A percentile compares a stretch with the other conserved stretches of the same genome.
Conservation (phyloP, 23 red algal genomes). For the Gracilaria gracilis region DNA sequence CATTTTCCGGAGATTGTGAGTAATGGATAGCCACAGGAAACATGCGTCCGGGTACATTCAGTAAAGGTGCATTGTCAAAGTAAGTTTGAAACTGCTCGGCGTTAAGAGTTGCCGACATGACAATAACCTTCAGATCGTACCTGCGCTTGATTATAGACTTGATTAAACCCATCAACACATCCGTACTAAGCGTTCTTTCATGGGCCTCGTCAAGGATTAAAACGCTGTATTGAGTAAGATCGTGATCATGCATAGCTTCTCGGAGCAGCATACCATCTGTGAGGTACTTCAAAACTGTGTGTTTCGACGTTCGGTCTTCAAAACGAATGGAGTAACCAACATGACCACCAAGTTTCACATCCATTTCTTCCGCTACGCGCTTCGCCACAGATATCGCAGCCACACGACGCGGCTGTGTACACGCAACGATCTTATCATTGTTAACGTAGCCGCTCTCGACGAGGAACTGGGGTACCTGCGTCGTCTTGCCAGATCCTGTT, state of each 20-base stretch:
- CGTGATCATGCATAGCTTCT: conserved; percentile 86
- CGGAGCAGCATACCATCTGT: conserved; percentile 99
- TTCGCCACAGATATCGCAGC: conserved; percentile 95
- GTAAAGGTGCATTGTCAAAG: conserved; percentile 88
- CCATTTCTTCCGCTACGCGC: conserved; percentile 96
- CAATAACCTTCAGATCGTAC: conserved; percentile 85
- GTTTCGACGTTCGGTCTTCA: conserved; percentile 77
- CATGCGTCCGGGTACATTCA: conserved; percentile 91
- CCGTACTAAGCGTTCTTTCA: conserved; percentile 95
- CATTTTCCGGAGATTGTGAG: conserved; percentile 72
- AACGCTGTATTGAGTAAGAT: conserved; percentile 67
- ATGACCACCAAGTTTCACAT: conserved; percentile 74
- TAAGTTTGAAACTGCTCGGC: conserved; percentile 87
- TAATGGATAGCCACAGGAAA: conserved; percentile 89
- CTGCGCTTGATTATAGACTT: conserved; percentile 72
- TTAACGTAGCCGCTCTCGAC: conserved; percentile 80
- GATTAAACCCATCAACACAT: conserved; percentile 97
- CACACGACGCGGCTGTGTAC: conserved; percentile 96
- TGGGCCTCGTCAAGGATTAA: conserved; percentile 98
- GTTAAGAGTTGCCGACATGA: conserved; percentile 98
- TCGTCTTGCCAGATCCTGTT: conserved; percentile 98
- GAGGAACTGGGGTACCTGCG: conserved; percentile 94
- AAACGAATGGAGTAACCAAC: conserved; percentile 98
- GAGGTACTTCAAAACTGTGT: conserved; percentile 90
- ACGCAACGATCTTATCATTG: conserved; percentile 70